Base-by-base conservation (phyloP, 73 alveolate species). In the Blepharisma japonicum region DNA sequence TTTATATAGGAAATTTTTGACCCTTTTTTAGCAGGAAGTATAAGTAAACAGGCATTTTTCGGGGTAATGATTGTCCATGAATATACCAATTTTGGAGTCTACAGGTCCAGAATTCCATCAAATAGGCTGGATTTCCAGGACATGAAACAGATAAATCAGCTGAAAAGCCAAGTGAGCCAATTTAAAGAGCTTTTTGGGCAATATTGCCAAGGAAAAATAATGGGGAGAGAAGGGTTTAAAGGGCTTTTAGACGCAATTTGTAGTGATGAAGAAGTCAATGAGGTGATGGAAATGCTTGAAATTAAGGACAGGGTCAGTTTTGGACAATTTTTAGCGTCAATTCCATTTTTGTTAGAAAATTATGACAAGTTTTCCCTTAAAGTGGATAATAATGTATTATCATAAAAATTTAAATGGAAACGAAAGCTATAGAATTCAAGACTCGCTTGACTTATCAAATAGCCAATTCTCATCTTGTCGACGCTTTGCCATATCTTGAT, bases 61-160 rank as follows among this genome's bases (percentile, higher is more conserved):
- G 74, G 74, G 39, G 23, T 61, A 14, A 8, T 61, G 14, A 61
- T 39, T 61, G 23, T 61, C 48, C 23, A 61, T 61, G 74, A 61
- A 61, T 61, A 61, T 61, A 61, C 74, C 39, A 61, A 61, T 61
- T 61, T 61, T 61, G 74, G 74, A 61, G 23, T 61, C 47, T 11
- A 14, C 2, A 61, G 23, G 23, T 32, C 42, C 3, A 61, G 23
- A 8, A 8, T 61, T n/a, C 74, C 74, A 18, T 14, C 50, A 14
- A 14, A n/a, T 20, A 61, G 74, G 23, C 47, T 61, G 74, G 74
- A 61, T 61, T 61, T 61, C 23, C 14, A 61, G 2, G 23, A 61
- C 47, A 14, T 61, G 47, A 61, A 25, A 5, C 74, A 61, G 14
- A 14, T 61, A 25, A n/a, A 61, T 8, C 18, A 9, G n/a, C 23